Base-by-base conservation (phyloP, 2,329 filamentous ascomycete species). In the Diaporthe destruens region DNA sequence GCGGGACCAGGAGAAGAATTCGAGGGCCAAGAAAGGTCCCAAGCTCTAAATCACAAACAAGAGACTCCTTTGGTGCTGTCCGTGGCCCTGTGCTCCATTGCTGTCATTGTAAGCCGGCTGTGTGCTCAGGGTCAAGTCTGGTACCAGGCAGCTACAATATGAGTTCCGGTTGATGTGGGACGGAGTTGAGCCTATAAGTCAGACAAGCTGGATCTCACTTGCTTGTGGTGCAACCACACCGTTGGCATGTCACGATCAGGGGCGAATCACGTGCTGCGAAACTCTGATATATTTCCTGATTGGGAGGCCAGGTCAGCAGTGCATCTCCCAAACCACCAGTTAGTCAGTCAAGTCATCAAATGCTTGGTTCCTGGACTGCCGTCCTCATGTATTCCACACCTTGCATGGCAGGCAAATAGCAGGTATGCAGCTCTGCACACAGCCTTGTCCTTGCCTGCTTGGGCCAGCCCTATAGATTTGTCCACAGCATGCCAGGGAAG, bases 1-100 rank as follows among this genome's bases (percentile, higher is more conserved):
- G 76, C 86, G 93, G 54, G 94, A 97, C 78, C 88, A 89, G 78
- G 94, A 96, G 82, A 93, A 86, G 84, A 91, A 92, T 79, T 86
- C 85, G 73, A 88, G 92, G 79, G 89, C 89, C 79, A 87, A 87
- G 76, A 84, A 87, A 74, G 91, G 91, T 0, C 85, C 91, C 14
- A 95, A 91, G 85, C 79, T 96, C 77, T 95, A 82, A 73, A 61
- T 1, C 0, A 25, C 16, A 42, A 3, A 47, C 6, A 14, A 23
- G 4, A 32, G 39, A 39, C 49, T 32, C n/a, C 25, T 34, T 44
- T 23, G 39, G 57, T 14, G 23, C 44, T 18, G 44, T 36, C 61
- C 6, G 29, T 16, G 34, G 29, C 32, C n/a, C 23, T n/a, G 18
- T 36, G 18, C 32, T 56, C 9, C 20, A 32, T 20, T 23, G 18